Percentiles rank a stretch among this genome's conserved stretches.
Conservation (phyloP, 176 grass and related monocot species). For the Saccharum spontaneum region DNA sequence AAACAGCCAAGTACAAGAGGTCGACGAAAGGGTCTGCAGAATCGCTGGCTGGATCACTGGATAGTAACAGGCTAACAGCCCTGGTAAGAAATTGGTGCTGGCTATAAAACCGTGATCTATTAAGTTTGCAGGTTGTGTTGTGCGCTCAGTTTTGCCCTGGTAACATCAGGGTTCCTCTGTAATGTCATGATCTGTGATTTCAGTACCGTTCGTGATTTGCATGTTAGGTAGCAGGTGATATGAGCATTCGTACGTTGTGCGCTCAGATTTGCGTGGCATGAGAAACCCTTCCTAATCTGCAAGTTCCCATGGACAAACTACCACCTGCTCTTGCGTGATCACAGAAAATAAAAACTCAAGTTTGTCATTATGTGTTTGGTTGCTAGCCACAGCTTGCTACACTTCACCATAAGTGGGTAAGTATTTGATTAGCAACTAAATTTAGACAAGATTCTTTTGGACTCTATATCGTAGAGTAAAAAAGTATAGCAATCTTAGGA, state of each 20-base stretch:
- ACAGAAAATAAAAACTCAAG: neutral
- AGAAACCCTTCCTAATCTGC: neutral
- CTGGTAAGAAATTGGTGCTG: neutral
- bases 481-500: neutral
- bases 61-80: neutral
- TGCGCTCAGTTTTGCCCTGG: neutral
- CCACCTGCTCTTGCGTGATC: neutral
- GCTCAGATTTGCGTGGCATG: neutral
- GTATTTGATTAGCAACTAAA: neutral
- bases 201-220: neutral
- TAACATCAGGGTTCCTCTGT: neutral
- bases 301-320: neutral
- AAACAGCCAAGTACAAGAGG: conserved; percentile 16
- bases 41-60: neutral
- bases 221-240: conserved; percentile 13
- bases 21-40: neutral
- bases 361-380: neutral
- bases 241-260: neutral
- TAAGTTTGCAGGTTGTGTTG: neutral
- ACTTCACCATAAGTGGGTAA: neutral
- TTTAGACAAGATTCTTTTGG: neutral
- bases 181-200: neutral
- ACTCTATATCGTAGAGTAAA: neutral
- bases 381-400: neutral
- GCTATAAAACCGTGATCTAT: neutral